Evolutionary conservation across 2,329 filamentous ascomycete genomes (phyloP).

Genomic region (Ascochyta fabae): DNA sequence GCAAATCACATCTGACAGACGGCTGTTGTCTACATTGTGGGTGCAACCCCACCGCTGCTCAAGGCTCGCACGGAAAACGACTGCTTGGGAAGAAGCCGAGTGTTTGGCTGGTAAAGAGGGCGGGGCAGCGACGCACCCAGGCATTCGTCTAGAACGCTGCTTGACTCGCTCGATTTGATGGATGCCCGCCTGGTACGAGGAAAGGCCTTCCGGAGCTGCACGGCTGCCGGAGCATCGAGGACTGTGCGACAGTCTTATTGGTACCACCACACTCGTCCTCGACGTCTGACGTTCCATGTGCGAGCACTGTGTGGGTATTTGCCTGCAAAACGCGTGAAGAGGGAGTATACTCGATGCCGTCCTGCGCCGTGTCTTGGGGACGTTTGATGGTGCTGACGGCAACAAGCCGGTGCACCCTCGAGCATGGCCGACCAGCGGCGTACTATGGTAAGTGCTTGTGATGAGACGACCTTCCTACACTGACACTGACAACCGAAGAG

Average conservation of each 20-base stretch:
- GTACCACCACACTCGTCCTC: conserved; percentile 19
- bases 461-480: neutral
- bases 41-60: conserved; percentile 13
- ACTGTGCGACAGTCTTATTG: conserved; percentile 20
- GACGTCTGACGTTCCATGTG: conserved; percentile 20
- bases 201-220: conserved; percentile 21
- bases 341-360: neutral
- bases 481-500: conserved; percentile 4
- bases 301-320: conserved; percentile 3
- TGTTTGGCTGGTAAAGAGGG: conserved; percentile 17
- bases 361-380: neutral
- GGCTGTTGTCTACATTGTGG: conserved; percentile 6
- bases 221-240: conserved; percentile 20
- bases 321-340: neutral
- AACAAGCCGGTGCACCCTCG: neutral
- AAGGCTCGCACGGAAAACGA: neutral
- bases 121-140: conserved; percentile 20
- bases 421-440: neutral
- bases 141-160: conserved; percentile 29
- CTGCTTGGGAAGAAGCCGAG: conserved; percentile 11
- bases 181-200: conserved; percentile 25
- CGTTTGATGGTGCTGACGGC: neutral
- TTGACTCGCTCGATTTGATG: conserved; percentile 30
- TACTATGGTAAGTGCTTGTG: neutral
- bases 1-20: conserved; percentile 11